Base-by-base conservation (phyloP, 208 protist species). In the Leishmania turanica region DNA sequence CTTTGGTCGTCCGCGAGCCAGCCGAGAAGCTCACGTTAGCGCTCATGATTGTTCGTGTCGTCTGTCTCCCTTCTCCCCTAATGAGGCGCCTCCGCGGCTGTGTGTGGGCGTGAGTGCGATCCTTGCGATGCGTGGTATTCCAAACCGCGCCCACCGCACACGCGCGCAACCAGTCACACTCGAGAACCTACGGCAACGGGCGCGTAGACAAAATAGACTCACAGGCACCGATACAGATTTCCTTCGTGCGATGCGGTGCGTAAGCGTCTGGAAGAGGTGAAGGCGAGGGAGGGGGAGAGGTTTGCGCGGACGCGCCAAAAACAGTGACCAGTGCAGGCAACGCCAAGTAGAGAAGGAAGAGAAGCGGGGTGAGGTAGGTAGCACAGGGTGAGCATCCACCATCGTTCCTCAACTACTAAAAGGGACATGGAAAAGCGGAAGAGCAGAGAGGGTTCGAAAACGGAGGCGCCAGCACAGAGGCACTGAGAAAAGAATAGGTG, bases 1-100 rank as follows among this genome's bases (percentile, higher is more conserved):
- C 47, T 24, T 73, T 60, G 27, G 53, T 53, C 13, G 51, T 62
- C 37, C 56, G 49, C n/a, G 77, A 7, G 27, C 47, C 40, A 15
- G 75, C 40, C 3, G 75, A 76, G 65, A 88, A 88, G 47, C 86
- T 82, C 56, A 88, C 83, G 65, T 85, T 88, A 3, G 81, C 77
- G 49, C 85, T 88, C 85, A 88, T 88, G 27, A 1, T 31, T 54
- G 19, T 8, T 34, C 47, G 40, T 79, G 53, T 13, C 7, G 27
- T 11, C 0, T 54, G 19, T 31, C 24, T n/a, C 5, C n/a, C 15
- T 47, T 11, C 6, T 60, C 9, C 53, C n/a, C 27, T 54, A 37
- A 0, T n/a, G 24, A 53, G 21, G 27, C 24, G 0, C 0, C 21
- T n/a, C 7, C 3, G 40, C 15, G 69, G 19, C 3, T 7, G 27